Evolutionary conservation across 2,329 filamentous ascomycete species (phyloP), one percentile per base, ranked within the genome.

Genomic region (Xylaria arbuscula): DNA sequence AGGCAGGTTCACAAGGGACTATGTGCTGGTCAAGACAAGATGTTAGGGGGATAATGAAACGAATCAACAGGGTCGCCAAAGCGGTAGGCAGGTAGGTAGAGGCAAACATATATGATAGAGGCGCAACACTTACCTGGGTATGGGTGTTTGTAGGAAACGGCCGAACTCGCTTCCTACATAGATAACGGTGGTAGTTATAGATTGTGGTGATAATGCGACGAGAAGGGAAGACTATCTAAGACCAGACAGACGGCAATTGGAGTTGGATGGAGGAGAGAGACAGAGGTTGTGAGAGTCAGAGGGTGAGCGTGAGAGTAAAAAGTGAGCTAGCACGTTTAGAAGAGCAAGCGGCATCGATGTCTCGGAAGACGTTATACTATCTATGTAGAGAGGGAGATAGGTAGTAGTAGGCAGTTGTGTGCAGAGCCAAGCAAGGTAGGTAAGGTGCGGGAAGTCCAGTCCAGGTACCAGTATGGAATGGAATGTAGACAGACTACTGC

Each of bases 21-120:
- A 64, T 3, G 28, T 28, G 28, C 63, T 61, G 62, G 40, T 19
- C 17, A 58, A 24, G 32, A 48, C 11, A 50, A 24, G 51, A 48
- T 58, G 56, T 50, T 42, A 70, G 66, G 57, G 56, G 68, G 51
- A 32, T 4, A 61, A 62, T 38, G 38, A 51, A 42, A 42, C 38
- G 55, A 28, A 28, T 28, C 50, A 6, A 36, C 15, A 15, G 36
- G 45, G 10, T 9, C 19, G 24, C 15, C 13, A 48, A 47, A 24
- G 10, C 11, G n/a, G 34, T 42, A 42, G 15, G 38, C 42, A 36
- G 13, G 58, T 53, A 40, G 36, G 11, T 45, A 54, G 38, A 51
- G 13, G 38, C 19, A 42, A 13, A 28, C 13, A 28, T n/a, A 56
- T 45, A 15, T 24, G 17, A 24, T n/a, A 19, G 17, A 7, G 36